These are phyloP conservation scores for Monosporozyma unispora DNA, from an alignment of 805 yeast species.

Conservation along the genomic window DNA sequence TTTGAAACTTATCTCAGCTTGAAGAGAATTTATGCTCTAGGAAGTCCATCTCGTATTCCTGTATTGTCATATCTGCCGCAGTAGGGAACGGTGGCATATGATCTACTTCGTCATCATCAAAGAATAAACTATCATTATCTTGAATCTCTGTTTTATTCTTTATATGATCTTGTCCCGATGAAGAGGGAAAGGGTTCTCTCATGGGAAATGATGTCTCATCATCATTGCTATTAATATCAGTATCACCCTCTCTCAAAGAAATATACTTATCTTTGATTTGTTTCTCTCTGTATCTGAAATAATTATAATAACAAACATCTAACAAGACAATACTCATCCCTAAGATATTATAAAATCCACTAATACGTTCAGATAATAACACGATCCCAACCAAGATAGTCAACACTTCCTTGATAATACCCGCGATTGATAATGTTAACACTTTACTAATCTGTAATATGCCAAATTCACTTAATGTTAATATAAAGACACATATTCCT, in stretches of 20 bases:
- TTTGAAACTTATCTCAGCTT: too few relatives aligned
- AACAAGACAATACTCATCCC: slow-evolving; percentile 69
- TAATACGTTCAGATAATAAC: slow-evolving; percentile 63
- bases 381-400: slow-evolving; percentile 64
- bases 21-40: slow-evolving; percentile 1
- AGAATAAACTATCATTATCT: neutral
- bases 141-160: neutral
- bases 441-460: slow-evolving; percentile 76
- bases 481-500: slow-evolving; percentile 76
- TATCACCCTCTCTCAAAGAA: neutral
- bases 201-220: neutral
- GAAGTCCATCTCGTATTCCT: slow-evolving; percentile 7
- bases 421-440: slow-evolving; percentile 79
- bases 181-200: neutral
- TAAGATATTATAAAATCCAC: slow-evolving; percentile 50
- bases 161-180: neutral
- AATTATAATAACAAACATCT: slow-evolving; percentile 81
- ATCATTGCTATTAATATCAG: too few relatives aligned
- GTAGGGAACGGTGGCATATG: slow-evolving; percentile 4
- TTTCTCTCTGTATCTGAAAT: slow-evolving; percentile 39
- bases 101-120: neutral
- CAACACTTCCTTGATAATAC: slow-evolving; percentile 83
- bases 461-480: slow-evolving; percentile 84
- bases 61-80: slow-evolving; percentile 5
- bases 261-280: slow-evolving; percentile 1